phyloP scores from a whole-genome alignment of 805 yeast genomes.

The Metschnikowia shivogae region DNA sequence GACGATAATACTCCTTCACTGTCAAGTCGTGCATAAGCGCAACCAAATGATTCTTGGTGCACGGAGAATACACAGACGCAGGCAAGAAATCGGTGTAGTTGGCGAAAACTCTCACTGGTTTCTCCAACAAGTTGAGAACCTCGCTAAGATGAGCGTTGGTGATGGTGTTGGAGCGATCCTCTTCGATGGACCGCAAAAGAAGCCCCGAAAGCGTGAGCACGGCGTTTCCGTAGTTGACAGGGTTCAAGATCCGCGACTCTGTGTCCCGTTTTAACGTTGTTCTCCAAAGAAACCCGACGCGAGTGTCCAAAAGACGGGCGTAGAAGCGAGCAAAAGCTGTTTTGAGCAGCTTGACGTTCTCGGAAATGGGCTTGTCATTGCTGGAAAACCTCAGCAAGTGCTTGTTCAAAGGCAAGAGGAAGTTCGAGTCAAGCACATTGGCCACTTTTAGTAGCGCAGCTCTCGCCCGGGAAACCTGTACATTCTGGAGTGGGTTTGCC shows the following conservation, averaged over 20 bases:
- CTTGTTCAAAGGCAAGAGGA: constrained; percentile 1
- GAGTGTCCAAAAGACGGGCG: constrained; percentile 27
- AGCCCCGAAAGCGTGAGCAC: constrained; percentile 58
- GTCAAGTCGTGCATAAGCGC: constrained; percentile 59
- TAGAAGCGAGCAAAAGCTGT: constrained; percentile 11
- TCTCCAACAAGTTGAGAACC: constrained; percentile 54
- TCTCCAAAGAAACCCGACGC: constrained; percentile 35
- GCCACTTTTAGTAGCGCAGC: not conserved
- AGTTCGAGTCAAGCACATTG: not conserved
- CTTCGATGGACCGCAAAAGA: constrained; percentile 56
- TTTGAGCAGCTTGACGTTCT: not conserved
- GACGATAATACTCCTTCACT: constrained; percentile 58
- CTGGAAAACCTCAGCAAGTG: not conserved
- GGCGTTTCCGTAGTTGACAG: constrained; percentile 57
- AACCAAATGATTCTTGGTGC: constrained; percentile 37
- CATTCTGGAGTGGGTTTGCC: not conserved
- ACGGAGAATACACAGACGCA: constrained; percentile 41
- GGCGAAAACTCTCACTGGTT: constrained; percentile 45
- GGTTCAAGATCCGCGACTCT: constrained; percentile 55
- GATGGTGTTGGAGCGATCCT: constrained; percentile 55
- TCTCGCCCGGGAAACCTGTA: not conserved
- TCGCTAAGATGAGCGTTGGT: constrained; percentile 53
- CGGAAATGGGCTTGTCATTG: not conserved
- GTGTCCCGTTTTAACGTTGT: constrained; percentile 49
- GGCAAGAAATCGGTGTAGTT: constrained; percentile 37